These are phyloP conservation scores for Thuja plicata DNA, from an alignment of 83 land plant species.

Conservation along the genomic window DNA sequence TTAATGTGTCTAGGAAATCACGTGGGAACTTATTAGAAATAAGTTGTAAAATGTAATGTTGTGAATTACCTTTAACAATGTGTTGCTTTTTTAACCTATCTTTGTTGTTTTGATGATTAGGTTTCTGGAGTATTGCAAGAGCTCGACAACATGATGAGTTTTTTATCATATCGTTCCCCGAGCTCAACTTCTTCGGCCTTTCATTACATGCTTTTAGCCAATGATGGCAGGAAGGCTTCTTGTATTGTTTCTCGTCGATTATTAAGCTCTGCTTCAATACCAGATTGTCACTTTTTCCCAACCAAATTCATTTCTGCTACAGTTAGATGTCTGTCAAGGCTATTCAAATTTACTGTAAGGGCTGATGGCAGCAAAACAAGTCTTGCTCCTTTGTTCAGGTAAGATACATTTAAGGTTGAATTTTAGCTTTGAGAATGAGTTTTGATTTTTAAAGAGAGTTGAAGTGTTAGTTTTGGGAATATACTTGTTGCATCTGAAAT, in stretches of 20 bases:
- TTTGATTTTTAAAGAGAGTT: neutral
- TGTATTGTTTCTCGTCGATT: neutral
- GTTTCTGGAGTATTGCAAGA: neutral
- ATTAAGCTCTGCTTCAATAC: neutral
- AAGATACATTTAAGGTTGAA: neutral
- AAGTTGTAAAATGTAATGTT: neutral
- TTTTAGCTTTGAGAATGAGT: neutral
- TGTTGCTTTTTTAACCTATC: neutral
- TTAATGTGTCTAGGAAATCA: neutral
- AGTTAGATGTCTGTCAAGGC: slow-evolving; percentile 1
- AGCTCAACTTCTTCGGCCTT: neutral
- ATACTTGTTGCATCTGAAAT: neutral
- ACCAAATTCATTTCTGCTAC: slow-evolving; percentile 5
- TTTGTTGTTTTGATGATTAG: neutral
- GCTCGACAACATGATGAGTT: neutral
- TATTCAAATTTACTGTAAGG: neutral
- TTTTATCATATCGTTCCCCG: neutral
- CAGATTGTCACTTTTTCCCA: neutral
- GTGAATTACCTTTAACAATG: neutral
- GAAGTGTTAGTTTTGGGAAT: neutral
- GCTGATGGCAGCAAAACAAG: slow-evolving; percentile 10
- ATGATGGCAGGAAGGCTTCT: neutral
- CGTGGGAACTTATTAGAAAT: neutral
- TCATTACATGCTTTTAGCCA: neutral
- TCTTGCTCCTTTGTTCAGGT: slow-evolving; percentile 64